phyloP scores from a whole-genome alignment of 257 asterid species.

The Ilex asprella region DNA sequence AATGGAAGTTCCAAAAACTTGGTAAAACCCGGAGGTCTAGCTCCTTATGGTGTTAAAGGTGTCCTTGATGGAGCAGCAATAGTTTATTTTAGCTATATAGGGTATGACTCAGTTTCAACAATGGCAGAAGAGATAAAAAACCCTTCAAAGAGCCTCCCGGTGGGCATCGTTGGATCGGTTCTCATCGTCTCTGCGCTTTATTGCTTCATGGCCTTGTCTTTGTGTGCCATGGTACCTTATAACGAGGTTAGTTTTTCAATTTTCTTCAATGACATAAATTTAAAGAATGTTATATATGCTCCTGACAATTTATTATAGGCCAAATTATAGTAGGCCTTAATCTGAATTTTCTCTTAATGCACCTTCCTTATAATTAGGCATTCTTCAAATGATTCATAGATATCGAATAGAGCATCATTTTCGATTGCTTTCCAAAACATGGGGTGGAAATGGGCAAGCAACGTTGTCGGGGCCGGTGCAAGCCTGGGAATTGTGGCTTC shows the following conservation, averaged over 20 bases:
- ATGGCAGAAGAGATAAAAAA: slow-evolving; percentile 41
- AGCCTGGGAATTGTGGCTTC: slow-evolving; percentile 38
- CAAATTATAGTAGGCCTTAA: too few relatives aligned
- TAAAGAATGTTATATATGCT: too few relatives aligned
- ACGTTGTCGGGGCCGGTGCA: slow-evolving; percentile 39
- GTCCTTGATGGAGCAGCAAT: slow-evolving; percentile 36
- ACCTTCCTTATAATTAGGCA: not conserved
- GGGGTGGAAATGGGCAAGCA: slow-evolving; percentile 39
- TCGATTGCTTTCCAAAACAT: slow-evolving; percentile 22
- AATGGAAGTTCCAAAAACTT: slow-evolving; percentile 26
- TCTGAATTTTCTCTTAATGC: not conserved
- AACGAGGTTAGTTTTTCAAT: slow-evolving; percentile 18
- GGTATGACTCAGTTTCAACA: slow-evolving; percentile 40
- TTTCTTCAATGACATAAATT: not conserved
- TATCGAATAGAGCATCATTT: slow-evolving; percentile 24
- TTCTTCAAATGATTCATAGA: slow-evolving; percentile 14
- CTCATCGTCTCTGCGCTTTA: slow-evolving; percentile 33
- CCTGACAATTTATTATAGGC: too few relatives aligned
- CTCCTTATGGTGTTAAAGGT: slow-evolving; percentile 34
- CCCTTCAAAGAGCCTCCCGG: slow-evolving; percentile 31
- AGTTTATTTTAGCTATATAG: slow-evolving; percentile 39
- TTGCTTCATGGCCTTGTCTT: slow-evolving; percentile 34
- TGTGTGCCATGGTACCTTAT: slow-evolving; percentile 30
- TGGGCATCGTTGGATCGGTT: slow-evolving; percentile 40
- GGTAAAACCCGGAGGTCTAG: slow-evolving; percentile 26